A percentile compares a stretch with the other conserved stretches of the same genome.
These are phyloP conservation scores for Annulohypoxylon nitens DNA, from an alignment of 495 filamentous ascomycete species.

Conservation along the genomic window DNA sequence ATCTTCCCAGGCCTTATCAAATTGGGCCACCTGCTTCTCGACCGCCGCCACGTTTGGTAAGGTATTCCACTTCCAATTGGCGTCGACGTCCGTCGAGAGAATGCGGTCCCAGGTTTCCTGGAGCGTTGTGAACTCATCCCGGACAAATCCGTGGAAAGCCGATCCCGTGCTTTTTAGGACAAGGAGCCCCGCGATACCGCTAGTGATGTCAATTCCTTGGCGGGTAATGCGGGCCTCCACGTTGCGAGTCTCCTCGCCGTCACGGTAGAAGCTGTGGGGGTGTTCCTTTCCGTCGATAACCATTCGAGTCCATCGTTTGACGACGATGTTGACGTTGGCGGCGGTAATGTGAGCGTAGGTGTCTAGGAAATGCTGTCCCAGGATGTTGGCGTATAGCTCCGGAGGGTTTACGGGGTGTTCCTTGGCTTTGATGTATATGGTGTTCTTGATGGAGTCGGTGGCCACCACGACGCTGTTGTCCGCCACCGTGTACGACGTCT, in stretches of 20 bases:
- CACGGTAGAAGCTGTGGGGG: conserved; percentile 95
- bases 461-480: conserved; percentile 97
- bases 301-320: conserved; percentile 94
- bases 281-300: conserved; percentile 87
- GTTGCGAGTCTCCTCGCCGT: conserved; percentile 87
- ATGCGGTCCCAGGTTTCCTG: conserved; percentile 94
- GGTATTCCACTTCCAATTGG: conserved; percentile 83
- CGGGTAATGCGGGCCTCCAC: conserved; percentile 72
- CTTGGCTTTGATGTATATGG: conserved; percentile 93
- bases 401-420: conserved; percentile 93
- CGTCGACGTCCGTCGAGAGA: conserved; percentile 90
- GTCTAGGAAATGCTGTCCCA: conserved; percentile 88
- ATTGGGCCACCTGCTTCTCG: conserved; percentile 70
- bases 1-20: conserved; percentile 81
- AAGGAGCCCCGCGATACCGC: conserved; percentile 78
- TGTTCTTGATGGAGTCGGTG: conserved; percentile 98
- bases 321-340: conserved; percentile 82
- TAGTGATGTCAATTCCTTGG: conserved; percentile 76
- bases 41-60: conserved; percentile 78
- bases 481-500: conserved; percentile 90
- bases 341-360: conserved; percentile 88
- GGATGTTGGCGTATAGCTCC: conserved; percentile 87
- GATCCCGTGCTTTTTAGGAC: conserved; percentile 98
- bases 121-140: conserved; percentile 92
- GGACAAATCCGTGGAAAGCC: conserved; percentile 92